phyloP scores from a whole-genome alignment of 352 stramenopile species.

The Globisporangium acanthophoron region DNA sequence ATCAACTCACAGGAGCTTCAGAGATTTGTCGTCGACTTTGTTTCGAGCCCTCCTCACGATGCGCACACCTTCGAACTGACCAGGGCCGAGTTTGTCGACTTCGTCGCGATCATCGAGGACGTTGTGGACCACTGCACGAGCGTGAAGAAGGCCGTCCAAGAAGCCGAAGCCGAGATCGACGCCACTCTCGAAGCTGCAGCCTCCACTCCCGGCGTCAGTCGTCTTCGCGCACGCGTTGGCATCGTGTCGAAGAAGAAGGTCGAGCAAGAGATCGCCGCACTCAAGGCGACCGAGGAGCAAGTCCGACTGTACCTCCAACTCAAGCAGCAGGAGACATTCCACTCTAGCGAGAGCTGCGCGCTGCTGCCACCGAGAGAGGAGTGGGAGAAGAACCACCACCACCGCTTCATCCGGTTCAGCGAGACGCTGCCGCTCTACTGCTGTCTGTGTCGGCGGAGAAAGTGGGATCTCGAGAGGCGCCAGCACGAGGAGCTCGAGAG shows the following conservation, averaged over 20 bases:
- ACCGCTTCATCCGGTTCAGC: conserved; percentile 44
- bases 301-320: conserved; percentile 20
- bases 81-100: conserved; percentile 38
- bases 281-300: conserved; percentile 35
- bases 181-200: conserved; percentile 23
- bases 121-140: conserved; percentile 36
- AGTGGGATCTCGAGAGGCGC: conserved; percentile 48
- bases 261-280: conserved; percentile 35
- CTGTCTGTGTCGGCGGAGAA: conserved; percentile 53
- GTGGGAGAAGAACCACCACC: conserved; percentile 69
- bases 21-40: conserved; percentile 56
- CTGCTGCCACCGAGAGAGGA: conserved; percentile 36
- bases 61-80: conserved; percentile 21
- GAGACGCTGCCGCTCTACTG: conserved; percentile 34
- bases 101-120: conserved; percentile 54
- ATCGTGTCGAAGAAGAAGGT: conserved; percentile 56
- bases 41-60: conserved; percentile 20
- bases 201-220: conserved; percentile 17
- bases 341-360: not conserved
- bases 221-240: conserved; percentile 31
- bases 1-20: conserved; percentile 39
- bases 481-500: conserved; percentile 47
- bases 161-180: conserved; percentile 59
- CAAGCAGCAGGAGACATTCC: conserved; percentile 17
- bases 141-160: conserved; percentile 39